Base-by-base conservation (phyloP, 306 rosid species). In the Vigna trinervia region DNA sequence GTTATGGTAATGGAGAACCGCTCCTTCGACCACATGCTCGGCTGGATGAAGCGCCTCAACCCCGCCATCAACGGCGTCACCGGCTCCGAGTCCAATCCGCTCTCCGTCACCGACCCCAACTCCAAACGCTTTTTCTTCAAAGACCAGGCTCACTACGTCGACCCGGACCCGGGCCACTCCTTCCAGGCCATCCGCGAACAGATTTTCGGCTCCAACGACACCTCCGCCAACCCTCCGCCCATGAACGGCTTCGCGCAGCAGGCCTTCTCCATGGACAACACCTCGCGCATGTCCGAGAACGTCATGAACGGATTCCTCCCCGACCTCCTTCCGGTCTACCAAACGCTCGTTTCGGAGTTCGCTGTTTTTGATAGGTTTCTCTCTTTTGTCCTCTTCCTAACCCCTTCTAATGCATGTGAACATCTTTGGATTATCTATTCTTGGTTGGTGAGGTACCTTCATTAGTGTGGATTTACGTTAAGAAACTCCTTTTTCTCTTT, bases 1-100 rank as follows among this genome's bases (percentile, higher is more conserved):
- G 88, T 94, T 32, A 13, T 94, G 17, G 96, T 92, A 0, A 94
- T 92, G 98, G 98, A 94, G 87, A 94, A 94, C 26, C 88, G 98
- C 2, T 94, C 97, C 45, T 94, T 94, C 78, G 96, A 94, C 77
- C 98, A 94, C 96, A 94, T 94, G 98, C 57, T 94, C 2, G 97
- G 98, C 0, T 94, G 98, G 98, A 94, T 94, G 97, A 94, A 94
- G 84, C 81, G 48, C 17, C 75, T 94, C 12, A 92, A 90, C 82
- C 90, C 96, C 1, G 66, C 73, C 52, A 94, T 94, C 71, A 79
- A 92, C 65, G 98, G 98, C 13, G 98, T 94, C 0, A 83, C 75
- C 3, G 98, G 98, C 12, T 84, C 85, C 0, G 92, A 94, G 64
- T 88, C 73, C 47, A 84, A 87, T 50, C 78, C 17, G 0, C 1